These are phyloP conservation scores for Schizosaccharomyces versatilis DNA, from an alignment of 1,139 yeast genomes.

Conservation along the genomic window DNA sequence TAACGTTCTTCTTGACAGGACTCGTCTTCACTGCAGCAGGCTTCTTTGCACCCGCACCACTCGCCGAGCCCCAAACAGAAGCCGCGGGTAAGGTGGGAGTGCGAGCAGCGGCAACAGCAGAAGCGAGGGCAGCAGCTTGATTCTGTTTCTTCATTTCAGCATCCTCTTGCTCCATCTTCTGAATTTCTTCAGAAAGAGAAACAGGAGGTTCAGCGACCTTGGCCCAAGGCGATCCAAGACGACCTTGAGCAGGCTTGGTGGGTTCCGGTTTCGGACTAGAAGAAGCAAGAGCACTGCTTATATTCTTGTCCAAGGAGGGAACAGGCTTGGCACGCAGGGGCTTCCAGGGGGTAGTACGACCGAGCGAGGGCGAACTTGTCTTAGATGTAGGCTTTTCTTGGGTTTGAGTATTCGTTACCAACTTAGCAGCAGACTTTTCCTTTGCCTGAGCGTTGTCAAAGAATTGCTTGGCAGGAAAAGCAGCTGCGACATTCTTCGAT, in stretches of 20 bases:
- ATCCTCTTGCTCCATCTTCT: neutral
- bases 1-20: neutral
- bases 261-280: neutral
- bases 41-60: neutral
- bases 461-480: too few species aligned
- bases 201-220: neutral
- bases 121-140: neutral
- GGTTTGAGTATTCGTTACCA: too few species aligned
- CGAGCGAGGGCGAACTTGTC: too few species aligned
- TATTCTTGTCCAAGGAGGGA: neutral
- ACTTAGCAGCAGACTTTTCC: too few species aligned
- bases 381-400: too few species aligned
- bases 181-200: neutral
- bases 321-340: neutral
- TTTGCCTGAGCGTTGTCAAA: too few species aligned
- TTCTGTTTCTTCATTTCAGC: neutral
- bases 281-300: neutral
- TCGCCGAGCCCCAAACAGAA: neutral
- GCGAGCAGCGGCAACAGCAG: neutral
- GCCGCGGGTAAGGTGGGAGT: constrained; percentile 3
- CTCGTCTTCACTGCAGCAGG: neutral
- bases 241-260: neutral
- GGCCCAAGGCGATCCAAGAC: neutral
- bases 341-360: neutral
- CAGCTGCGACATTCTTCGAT: too few species aligned